Base-by-base conservation (phyloP, 768 basidiomycete genomes). In the Tricholomella constricta region DNA sequence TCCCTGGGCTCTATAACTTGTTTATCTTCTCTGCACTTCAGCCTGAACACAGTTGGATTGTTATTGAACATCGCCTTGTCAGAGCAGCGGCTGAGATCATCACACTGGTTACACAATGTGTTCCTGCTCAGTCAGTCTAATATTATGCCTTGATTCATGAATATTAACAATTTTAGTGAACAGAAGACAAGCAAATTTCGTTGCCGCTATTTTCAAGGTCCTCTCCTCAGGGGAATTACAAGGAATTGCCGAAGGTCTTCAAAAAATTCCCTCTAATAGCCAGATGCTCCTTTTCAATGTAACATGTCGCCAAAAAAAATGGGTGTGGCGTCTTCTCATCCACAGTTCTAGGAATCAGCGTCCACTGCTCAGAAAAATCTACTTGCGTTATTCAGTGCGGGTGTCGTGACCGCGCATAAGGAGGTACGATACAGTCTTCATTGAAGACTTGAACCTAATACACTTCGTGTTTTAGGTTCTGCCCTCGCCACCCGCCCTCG, bases 1-100 rank as follows among this genome's bases (percentile, higher is more conserved):
- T 94, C 2, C 84, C 88, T 14, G 73, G 80, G 25, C 62, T 98
- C 4, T 91, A 84, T 61, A 83, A 83, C 45, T 66, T 96, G 26
- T 78, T 80, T 50, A 65, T 79, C 34, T 76, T 72, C 52, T 74
- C 76, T 10, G 77, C 77, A 6, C 57, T 79, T 32, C 51, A 59
- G 6, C 60, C 67, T 22, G 58, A 64, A 6, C 60, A 61, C 17
- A 55, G 48, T n/a, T 59, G 68, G 51, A 64, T 75, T 32, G 73
- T 73, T 6, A 69, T 66, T 1, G 76, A 83, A 45, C 62, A 64
- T 12, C 72, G 89, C 35, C 65, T 95, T 19, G 66, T 94, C 4
- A 70, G 71, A 10, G 80, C 83, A 4, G 82, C 85, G 2, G 86
- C 82, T 1, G 78, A 81, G 48, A 83, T 97, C 20, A 73, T 93